Percentiles rank a stretch among this genome's conserved stretches.
Evolutionary conservation across 1,284 basidiomycete species (phyloP).

Genomic region (Marasmius fiardii): DNA sequence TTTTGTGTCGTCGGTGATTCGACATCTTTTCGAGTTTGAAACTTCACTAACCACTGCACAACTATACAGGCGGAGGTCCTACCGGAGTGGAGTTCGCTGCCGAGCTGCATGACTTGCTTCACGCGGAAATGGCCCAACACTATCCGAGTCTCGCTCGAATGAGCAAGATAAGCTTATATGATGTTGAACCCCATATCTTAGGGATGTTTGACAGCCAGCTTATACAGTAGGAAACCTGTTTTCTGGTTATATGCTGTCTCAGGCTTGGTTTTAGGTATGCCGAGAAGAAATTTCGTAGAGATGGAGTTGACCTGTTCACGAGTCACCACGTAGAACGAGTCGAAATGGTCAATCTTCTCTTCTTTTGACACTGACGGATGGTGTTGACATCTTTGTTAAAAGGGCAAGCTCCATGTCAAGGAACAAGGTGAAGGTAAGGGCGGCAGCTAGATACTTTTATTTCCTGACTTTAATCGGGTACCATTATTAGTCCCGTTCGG

Average conservation of each 20-base stretch:
- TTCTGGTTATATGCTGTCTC: conserved; percentile 3
- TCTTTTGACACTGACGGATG: not conserved
- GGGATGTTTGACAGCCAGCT: conserved; percentile 74
- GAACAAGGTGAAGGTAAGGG: conserved; percentile 58
- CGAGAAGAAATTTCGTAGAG: conserved; percentile 70
- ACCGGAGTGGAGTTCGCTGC: conserved; percentile 86
- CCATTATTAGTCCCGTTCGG: conserved; percentile 64
- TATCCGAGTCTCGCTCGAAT: conserved; percentile 63
- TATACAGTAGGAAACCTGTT: conserved; percentile 44
- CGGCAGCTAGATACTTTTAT: conserved; percentile 13
- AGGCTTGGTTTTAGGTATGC: conserved; percentile 48
- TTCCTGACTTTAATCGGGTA: conserved; percentile 2
- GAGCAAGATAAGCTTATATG: conserved; percentile 74
- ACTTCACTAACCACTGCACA: not conserved
- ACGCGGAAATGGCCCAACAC: conserved; percentile 67
- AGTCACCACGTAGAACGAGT: conserved; percentile 81
- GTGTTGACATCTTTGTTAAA: conserved; percentile 10
- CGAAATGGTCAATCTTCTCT: conserved; percentile 49
- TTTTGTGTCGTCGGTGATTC: conserved; percentile 75
- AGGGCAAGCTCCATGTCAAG: conserved; percentile 58
- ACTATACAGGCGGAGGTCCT: conserved; percentile 57
- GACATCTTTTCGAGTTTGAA: not conserved
- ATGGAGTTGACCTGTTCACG: conserved; percentile 75
- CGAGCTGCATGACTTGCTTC: conserved; percentile 83
- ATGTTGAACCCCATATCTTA: conserved; percentile 79